Conservation (phyloP, 129 eudicot genomes). For the Flaveria robusta region DNA sequence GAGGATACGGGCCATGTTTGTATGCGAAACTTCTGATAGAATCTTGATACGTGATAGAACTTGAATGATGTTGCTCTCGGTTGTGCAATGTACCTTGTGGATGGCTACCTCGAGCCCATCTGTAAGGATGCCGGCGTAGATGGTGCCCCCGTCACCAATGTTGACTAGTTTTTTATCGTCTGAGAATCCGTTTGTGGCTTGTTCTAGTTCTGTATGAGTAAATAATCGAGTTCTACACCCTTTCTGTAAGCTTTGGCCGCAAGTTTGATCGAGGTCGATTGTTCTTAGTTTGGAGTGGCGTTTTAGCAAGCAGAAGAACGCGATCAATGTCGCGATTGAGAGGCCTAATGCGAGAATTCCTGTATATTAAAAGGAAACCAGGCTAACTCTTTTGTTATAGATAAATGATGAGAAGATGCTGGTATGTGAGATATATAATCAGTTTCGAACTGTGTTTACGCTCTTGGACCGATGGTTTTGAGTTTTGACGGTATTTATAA, state of each 20-base stretch:
- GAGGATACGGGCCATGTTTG: conserved; percentile 64
- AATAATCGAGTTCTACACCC: conserved; percentile 55
- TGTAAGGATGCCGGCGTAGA: conserved; percentile 55
- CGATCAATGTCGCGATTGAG: conserved; percentile 47
- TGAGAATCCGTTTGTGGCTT: conserved; percentile 74
- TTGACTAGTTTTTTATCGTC: conserved; percentile 52
- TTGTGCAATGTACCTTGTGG: conserved; percentile 59
- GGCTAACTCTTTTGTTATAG: neutral
- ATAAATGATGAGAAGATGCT: too few species aligned
- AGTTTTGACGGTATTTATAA: too few species aligned
- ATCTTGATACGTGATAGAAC: conserved; percentile 59
- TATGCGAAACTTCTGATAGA: conserved; percentile 58
- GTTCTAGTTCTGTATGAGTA: conserved; percentile 71
- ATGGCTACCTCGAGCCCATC: conserved; percentile 62
- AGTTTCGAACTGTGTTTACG: too few species aligned
- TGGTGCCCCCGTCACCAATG: conserved; percentile 32
- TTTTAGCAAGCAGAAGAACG: conserved; percentile 60
- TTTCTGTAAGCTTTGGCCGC: conserved; percentile 44
- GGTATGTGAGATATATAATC: too few species aligned
- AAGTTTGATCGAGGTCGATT: conserved; percentile 31
- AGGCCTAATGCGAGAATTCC: conserved; percentile 66
- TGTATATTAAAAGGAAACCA: conserved; percentile 37
- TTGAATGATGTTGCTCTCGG: conserved; percentile 60
- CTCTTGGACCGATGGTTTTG: too few species aligned
- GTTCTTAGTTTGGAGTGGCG: conserved; percentile 46